These are phyloP conservation scores for Thermothielavioides terrestris DNA, from an alignment of 495 filamentous ascomycete species.

Conservation along the genomic window DNA sequence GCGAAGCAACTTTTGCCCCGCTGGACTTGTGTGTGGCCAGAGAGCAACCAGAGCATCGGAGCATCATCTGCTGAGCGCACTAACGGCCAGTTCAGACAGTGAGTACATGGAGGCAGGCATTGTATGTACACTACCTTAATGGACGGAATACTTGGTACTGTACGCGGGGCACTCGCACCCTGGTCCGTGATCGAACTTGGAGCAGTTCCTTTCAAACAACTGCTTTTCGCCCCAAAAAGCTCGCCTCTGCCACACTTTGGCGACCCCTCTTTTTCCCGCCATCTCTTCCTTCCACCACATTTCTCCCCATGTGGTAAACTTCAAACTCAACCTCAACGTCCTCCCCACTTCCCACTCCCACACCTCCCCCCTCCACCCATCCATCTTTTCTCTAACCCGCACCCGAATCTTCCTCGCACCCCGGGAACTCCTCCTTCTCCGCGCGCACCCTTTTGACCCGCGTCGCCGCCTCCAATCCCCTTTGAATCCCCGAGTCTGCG, in stretches of 20 bases:
- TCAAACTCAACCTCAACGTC: not conserved
- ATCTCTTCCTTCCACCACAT: constrained; percentile 10
- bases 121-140: too few species aligned
- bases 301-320: constrained; percentile 5
- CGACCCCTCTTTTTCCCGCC: constrained; percentile 20
- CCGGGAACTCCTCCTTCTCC: not conserved
- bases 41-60: too few species aligned
- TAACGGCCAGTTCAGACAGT: too few species aligned
- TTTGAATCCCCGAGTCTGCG: not conserved
- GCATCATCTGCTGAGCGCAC: too few species aligned
- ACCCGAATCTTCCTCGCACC: not conserved
- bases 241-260: constrained; percentile 9
- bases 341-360: not conserved
- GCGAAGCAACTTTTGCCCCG: too few species aligned
- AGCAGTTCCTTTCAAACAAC: constrained; percentile 5
- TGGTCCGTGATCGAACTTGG: not conserved
- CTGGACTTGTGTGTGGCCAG: too few species aligned
- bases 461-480: constrained; percentile 1
- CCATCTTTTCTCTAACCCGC: not conserved
- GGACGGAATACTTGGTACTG: not conserved
- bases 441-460: not conserved
- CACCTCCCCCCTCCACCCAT: not conserved
- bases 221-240: constrained; percentile 8
- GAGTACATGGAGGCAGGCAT: not conserved
- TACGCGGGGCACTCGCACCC: not conserved